Base-by-base conservation (phyloP, 441 rosid genomes). In the Hura crepitans region DNA sequence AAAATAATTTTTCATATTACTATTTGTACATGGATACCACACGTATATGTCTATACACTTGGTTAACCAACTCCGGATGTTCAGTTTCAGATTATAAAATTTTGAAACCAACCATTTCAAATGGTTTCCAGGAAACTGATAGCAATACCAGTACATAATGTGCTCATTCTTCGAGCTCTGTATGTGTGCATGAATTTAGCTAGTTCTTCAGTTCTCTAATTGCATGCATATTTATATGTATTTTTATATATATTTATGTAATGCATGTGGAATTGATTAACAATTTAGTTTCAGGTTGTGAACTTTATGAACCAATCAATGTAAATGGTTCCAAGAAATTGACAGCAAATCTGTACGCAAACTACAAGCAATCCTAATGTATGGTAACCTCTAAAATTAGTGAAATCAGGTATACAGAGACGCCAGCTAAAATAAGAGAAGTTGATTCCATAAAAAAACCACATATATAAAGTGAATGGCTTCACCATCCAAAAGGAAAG, bases 201-300 rank as follows among this genome's bases (percentile, higher is more conserved):
- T 17, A 59, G 45, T 7, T 59, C 33, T 39, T 59, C 45, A 18
- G 9, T 30, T 57, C 13, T 56, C 3, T 22, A 56, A 22, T 13
- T n/a, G 28, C 3, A n/a, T 39, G 18, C 23, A 6, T 17, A 42
- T 42, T 15, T 11, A 18, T 4, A 58, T 33, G 23, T 13, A 31
- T 18, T 14, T 12, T 4, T 35, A 58, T 30, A 22, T 59, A 58
- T 12, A 14, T 30, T 30, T 2, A 33, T 33, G 25, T 31, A 59
- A 42, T 42, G 1, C 46, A 42, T 42, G 46, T 42, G 12, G 12
- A 39, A 4, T 37, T 14, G 15, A 9, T 43, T 23, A 62, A 33
- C 68, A 64, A 46, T 43, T 42, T 12, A 62, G 8, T 46, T 62
- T 68, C 70, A 66, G 35, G 39, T 7, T 12, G 37, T 57, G 55